Evolutionary conservation across 177 flowering plant species (phyloP).

Genomic region (Vitis hybrid): DNA sequence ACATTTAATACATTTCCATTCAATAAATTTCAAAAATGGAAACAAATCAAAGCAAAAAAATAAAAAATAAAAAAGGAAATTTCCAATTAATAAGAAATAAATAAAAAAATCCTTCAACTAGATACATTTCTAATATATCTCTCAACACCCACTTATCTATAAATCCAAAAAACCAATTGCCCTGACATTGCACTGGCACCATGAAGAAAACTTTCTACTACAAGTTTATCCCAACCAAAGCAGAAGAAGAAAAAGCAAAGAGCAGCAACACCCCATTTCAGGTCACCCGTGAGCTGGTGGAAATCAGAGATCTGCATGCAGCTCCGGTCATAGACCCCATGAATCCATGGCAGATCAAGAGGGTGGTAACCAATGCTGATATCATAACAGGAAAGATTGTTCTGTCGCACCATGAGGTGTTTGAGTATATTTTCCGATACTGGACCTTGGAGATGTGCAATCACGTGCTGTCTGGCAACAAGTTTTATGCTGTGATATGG

Average conservation of each 20-base stretch:
- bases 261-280: neutral
- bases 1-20: too few relatives aligned
- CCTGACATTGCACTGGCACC: neutral
- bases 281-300: neutral
- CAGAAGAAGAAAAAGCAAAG: neutral
- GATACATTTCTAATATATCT: too few relatives aligned
- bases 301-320: neutral
- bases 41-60: too few relatives aligned
- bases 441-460: neutral
- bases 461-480: neutral
- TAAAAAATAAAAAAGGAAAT: too few relatives aligned
- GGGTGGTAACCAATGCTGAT: neutral
- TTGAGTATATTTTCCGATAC: neutral
- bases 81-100: too few relatives aligned
- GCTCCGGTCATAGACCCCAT: neutral
- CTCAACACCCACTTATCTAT: too few relatives aligned
- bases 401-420: neutral
- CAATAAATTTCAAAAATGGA: too few relatives aligned
- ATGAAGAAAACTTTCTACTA: conserved; percentile 3
- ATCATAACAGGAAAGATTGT: neutral
- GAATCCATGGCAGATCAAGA: neutral
- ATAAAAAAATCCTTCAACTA: too few relatives aligned
- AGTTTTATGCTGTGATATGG: neutral
- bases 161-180: neutral
- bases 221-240: neutral